Percentiles rank a stretch among this genome's conserved stretches.
These are phyloP conservation scores for Cichorium intybus DNA, from an alignment of 140 eudicot species.

Conservation along the genomic window DNA sequence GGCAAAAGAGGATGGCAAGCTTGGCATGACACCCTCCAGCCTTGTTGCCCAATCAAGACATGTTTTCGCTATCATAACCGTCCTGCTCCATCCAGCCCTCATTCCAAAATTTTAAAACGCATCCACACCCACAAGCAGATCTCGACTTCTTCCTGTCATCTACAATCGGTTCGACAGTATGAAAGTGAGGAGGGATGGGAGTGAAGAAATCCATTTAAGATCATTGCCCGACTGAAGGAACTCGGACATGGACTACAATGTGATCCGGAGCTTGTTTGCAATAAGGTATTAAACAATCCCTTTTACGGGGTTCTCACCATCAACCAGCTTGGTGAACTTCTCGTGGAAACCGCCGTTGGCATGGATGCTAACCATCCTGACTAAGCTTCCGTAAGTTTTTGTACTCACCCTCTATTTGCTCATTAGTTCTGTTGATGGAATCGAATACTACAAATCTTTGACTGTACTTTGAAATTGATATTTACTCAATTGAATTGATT, in stretches of 20 bases:
- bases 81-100: constrained; percentile 29
- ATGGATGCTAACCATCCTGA: constrained; percentile 87
- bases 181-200: constrained; percentile 41
- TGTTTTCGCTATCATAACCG: too few species aligned
- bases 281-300: constrained; percentile 91
- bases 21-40: too few species aligned
- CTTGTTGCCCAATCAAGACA: too few species aligned
- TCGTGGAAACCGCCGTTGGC: constrained; percentile 90
- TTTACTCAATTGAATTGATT: background rate
- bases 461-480: too few species aligned
- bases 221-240: constrained; percentile 85
- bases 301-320: constrained; percentile 84
- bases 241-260: constrained; percentile 91
- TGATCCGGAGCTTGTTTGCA: constrained; percentile 83
- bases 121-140: constrained; percentile 22
- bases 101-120: constrained; percentile 32
- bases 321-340: constrained; percentile 84
- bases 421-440: background rate
- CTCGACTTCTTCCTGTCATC: background rate
- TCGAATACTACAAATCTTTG: too few species aligned
- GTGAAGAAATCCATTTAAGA: constrained; percentile 77
- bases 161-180: background rate
- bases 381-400: constrained; percentile 70
- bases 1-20: too few species aligned
- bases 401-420: background rate